Percentiles rank a stretch among this genome's conserved stretches.
These are phyloP conservation scores for Penicillium egyptiacum DNA, from an alignment of 495 filamentous ascomycete species.

Conservation along the genomic window DNA sequence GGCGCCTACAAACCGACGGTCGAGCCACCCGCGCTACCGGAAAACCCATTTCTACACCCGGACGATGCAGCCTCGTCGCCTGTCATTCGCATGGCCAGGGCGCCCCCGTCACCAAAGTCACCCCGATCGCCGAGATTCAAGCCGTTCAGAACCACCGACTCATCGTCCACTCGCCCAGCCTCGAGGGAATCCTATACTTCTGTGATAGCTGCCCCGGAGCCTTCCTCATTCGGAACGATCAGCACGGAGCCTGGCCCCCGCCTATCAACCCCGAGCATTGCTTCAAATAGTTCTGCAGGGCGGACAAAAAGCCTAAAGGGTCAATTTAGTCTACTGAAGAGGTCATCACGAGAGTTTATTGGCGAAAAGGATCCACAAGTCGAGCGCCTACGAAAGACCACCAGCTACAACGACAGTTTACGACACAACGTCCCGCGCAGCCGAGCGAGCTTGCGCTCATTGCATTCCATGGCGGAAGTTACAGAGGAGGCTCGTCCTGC, in stretches of 20 bases:
- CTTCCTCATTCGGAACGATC: conserved; percentile 44
- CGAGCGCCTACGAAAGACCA: conserved; percentile 40
- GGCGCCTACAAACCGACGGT: conserved; percentile 49
- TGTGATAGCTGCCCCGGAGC: conserved; percentile 34
- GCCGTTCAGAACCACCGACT: conserved; percentile 37
- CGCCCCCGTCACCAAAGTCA: conserved; percentile 71
- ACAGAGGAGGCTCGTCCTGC: conserved; percentile 38
- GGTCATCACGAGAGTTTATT: conserved; percentile 38
- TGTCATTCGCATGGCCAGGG: conserved; percentile 82
- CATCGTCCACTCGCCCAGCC: conserved; percentile 31
- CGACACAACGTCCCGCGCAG: conserved; percentile 40
- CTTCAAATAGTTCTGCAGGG: conserved; percentile 41
- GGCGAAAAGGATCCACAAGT: conserved; percentile 36
- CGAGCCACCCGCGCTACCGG: conserved; percentile 29
- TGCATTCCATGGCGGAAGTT: conserved; percentile 48
- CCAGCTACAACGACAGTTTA: conserved; percentile 39
- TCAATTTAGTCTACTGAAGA: conserved; percentile 35
- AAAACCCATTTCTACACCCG: conserved; percentile 54
- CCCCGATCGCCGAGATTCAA: conserved; percentile 38
- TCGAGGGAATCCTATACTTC: conserved; percentile 45
- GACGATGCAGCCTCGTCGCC: conserved; percentile 80
- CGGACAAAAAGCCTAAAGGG: conserved; percentile 41
- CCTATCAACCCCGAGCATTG: conserved; percentile 41
- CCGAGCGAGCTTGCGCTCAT: conserved; percentile 44
- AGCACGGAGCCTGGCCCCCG: conserved; percentile 44